A percentile compares a stretch with the other conserved stretches of the same genome.
Conservation (phyloP, 805 yeast species). For the Torulaspora franciscae region DNA sequence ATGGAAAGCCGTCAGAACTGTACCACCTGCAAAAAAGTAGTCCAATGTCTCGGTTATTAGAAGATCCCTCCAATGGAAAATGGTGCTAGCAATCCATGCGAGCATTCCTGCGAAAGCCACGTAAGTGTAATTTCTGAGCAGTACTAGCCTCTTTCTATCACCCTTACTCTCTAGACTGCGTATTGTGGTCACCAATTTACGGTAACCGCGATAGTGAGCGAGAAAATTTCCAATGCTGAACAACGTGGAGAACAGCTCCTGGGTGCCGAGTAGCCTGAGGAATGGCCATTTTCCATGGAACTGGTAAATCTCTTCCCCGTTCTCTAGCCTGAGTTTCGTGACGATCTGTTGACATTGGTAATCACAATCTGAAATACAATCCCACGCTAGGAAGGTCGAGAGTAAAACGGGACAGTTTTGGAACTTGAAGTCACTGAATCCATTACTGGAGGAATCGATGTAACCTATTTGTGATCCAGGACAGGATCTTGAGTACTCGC, state of each 20-base stretch:
- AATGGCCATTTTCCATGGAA: constrained; percentile 99
- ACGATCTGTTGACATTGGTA: constrained; percentile 83
- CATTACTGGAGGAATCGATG: constrained; percentile 27
- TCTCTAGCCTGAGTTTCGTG: constrained; percentile 48
- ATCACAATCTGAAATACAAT: constrained; percentile 78
- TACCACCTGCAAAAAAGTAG: constrained; percentile 88
- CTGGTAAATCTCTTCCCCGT: constrained; percentile 60
- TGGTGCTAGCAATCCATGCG: constrained; percentile 84
- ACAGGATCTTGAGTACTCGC: constrained; percentile 36
- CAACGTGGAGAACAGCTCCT: constrained; percentile 74
- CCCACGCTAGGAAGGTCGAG: constrained; percentile 57
- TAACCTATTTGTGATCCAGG: constrained; percentile 17
- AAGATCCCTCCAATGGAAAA: constrained; percentile 86
- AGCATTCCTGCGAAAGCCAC: constrained; percentile 63
- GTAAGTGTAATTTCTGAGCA: constrained; percentile 25
- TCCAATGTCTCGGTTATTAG: constrained; percentile 77
- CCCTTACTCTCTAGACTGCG: constrained; percentile 11
- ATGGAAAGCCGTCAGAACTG: constrained; percentile 76
- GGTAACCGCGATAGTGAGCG: constrained; percentile 54
- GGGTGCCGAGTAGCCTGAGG: constrained; percentile 66
- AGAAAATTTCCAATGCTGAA: constrained; percentile 70
- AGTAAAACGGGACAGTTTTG: constrained; percentile 33
- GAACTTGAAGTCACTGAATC: constrained; percentile 21
- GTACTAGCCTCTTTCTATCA: constrained; percentile 9
- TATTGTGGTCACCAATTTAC: constrained; percentile 30